Evolutionary conservation across 805 yeast species (phyloP).

Genomic region (Metschnikowia orientalis): DNA sequence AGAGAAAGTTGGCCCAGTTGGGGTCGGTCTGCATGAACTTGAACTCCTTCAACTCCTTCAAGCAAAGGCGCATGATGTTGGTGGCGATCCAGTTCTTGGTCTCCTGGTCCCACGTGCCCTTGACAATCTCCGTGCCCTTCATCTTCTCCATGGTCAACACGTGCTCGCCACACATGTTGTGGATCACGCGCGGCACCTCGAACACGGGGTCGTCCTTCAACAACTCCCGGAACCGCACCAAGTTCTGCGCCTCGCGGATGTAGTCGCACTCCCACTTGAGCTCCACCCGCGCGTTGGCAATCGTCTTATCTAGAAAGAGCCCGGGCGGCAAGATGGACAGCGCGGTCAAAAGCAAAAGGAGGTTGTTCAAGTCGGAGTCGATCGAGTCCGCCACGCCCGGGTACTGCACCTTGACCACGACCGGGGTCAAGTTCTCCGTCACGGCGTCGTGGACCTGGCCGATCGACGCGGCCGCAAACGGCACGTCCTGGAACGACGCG

Average conservation of each 20-base stretch:
- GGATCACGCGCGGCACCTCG: constrained; percentile 76
- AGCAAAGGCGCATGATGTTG: constrained; percentile 79
- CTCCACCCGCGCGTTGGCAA: constrained; percentile 89
- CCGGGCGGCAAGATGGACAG: constrained; percentile 87
- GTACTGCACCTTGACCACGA: constrained; percentile 93
- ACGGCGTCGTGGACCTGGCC: constrained; percentile 93
- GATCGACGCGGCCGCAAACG: constrained; percentile 95
- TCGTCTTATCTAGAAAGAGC: constrained; percentile 82
- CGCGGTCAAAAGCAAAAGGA: constrained; percentile 78
- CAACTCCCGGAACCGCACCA: constrained; percentile 63
- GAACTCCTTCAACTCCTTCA: constrained; percentile 78
- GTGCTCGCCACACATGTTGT: constrained; percentile 71
- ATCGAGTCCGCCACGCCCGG: constrained; percentile 95
- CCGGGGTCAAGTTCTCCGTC: constrained; percentile 60
- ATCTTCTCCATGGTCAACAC: constrained; percentile 87
- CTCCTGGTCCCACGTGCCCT: constrained; percentile 70
- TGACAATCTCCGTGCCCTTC: constrained; percentile 78
- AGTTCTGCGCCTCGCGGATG: constrained; percentile 75
- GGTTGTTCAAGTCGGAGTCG: constrained; percentile 88
- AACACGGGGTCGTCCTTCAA: constrained; percentile 54
- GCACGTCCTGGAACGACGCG: constrained; percentile 74
- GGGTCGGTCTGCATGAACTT: constrained; percentile 98
- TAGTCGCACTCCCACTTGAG: constrained; percentile 98
- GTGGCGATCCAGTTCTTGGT: constrained; percentile 78
- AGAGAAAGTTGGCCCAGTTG: constrained; percentile 96